A percentile compares a stretch with the other conserved stretches of the same genome.
phyloP scores from a whole-genome alignment of 225 moss, liverwort and hornwort genomes.

The Sphagnum contortum region DNA sequence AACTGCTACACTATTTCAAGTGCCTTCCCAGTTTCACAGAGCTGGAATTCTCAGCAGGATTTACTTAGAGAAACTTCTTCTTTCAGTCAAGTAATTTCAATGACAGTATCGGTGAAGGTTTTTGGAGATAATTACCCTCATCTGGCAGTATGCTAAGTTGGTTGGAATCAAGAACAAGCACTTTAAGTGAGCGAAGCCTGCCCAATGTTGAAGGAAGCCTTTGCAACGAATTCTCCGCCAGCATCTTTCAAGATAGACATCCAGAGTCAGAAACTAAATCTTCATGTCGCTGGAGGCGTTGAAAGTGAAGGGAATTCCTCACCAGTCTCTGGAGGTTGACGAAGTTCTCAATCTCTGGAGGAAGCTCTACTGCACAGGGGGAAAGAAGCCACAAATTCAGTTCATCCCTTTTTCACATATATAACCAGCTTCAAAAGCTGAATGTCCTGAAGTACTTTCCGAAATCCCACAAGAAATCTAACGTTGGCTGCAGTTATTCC shows the following conservation, averaged over 20 bases:
- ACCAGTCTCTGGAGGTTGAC: conserved; percentile 59
- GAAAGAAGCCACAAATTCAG: too few species aligned
- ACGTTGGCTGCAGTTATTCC: too few species aligned
- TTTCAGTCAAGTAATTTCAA: too few species aligned
- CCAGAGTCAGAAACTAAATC: background rate
- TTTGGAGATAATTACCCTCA: conserved; percentile 22
- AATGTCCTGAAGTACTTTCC: too few species aligned
- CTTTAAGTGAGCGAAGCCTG: conserved; percentile 48
- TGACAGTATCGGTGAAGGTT: too few species aligned
- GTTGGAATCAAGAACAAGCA: conserved; percentile 52
- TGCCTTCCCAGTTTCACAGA: too few species aligned
- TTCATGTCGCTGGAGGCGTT: background rate
- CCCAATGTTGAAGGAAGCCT: conserved; percentile 41
- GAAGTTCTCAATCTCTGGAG: conserved; percentile 43
- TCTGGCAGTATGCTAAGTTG: conserved; percentile 39
- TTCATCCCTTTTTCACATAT: background rate
- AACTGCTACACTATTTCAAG: too few species aligned
- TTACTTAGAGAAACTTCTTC: too few species aligned
- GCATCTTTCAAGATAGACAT: conserved; percentile 18
- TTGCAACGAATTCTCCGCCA: conserved; percentile 48
- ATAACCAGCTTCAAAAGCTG: background rate
- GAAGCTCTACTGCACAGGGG: conserved; percentile 29
- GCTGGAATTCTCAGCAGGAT: too few species aligned
- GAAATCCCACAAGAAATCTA: too few species aligned
- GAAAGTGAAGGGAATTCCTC: conserved; percentile 2